These are phyloP conservation scores for Ceratobasidium theobromae DNA, from an alignment of 1,284 basidiomycete species.

Conservation along the genomic window DNA sequence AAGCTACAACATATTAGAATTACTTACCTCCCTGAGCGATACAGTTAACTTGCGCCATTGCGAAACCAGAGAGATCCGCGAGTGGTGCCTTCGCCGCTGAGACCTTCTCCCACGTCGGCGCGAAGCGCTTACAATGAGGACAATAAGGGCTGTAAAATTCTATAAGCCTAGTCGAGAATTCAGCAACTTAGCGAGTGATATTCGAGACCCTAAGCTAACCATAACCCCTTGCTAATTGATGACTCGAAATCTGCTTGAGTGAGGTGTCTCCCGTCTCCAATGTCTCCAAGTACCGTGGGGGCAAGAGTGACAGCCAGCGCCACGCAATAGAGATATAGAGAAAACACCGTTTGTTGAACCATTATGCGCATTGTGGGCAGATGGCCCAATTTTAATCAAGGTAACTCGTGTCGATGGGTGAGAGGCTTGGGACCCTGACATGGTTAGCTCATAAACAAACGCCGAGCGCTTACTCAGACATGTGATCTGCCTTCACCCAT, in stretches of 20 bases:
- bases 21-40: constrained; percentile 74
- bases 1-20: background rate
- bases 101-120: constrained; percentile 82
- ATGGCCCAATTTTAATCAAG: background rate
- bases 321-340: background rate
- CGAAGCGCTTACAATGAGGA: constrained; percentile 72
- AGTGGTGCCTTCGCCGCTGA: constrained; percentile 56
- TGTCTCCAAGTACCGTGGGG: background rate
- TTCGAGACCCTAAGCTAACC: constrained; percentile 35
- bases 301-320: constrained; percentile 14
- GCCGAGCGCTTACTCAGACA: constrained; percentile 4
- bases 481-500: background rate
- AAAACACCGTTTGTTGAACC: no score
- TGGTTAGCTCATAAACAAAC: background rate
- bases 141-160: constrained; percentile 82
- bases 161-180: constrained; percentile 51
- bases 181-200: background rate
- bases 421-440: background rate
- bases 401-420: background rate
- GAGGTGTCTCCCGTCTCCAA: constrained; percentile 15
- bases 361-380: constrained; percentile 3
- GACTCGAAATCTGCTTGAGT: constrained; percentile 34
- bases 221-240: constrained; percentile 34
- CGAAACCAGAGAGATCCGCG: constrained; percentile 57
- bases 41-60: constrained; percentile 86